Percentiles rank a stretch among this genome's conserved stretches.
Conservation (phyloP, 2,329 filamentous ascomycete species). For the Fusarium scirpi region DNA sequence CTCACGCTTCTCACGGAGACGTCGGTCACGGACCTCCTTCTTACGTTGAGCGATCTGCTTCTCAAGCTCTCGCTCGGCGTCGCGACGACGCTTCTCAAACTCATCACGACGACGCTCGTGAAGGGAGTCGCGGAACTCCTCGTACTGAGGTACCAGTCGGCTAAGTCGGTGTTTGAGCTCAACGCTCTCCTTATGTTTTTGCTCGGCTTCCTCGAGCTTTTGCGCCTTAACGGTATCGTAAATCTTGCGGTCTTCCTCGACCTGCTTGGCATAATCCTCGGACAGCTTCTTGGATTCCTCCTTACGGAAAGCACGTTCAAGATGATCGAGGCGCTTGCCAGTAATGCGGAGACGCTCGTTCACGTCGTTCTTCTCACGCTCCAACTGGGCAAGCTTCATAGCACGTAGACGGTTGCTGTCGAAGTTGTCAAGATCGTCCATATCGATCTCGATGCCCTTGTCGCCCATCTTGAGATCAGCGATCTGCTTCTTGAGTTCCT, state of each 20-base stretch:
- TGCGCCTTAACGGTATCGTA: slow-evolving; percentile 84
- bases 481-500: slow-evolving; percentile 93
- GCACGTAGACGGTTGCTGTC: slow-evolving; percentile 91
- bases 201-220: slow-evolving; percentile 82
- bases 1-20: slow-evolving; percentile 85
- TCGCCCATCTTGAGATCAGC: slow-evolving; percentile 90
- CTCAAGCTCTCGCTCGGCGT: slow-evolving; percentile 92
- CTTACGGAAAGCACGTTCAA: slow-evolving; percentile 95
- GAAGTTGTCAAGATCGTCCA: slow-evolving; percentile 85
- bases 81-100: slow-evolving; percentile 93
- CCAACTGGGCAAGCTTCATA: slow-evolving; percentile 94
- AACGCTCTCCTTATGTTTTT: slow-evolving; percentile 91
- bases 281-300: slow-evolving; percentile 94
- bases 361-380: slow-evolving; percentile 97
- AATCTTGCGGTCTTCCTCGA: slow-evolving; percentile 79
- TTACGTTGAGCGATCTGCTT: slow-evolving; percentile 88
- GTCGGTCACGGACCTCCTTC: slow-evolving; percentile 87
- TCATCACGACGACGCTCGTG: slow-evolving; percentile 91
- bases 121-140: slow-evolving; percentile 83
- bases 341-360: slow-evolving; percentile 91
- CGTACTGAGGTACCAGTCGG: slow-evolving; percentile 86
- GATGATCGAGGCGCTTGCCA: slow-evolving; percentile 94
- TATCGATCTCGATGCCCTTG: slow-evolving; percentile 80
- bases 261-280: slow-evolving; percentile 86
- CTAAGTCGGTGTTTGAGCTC: slow-evolving; percentile 93